Percentiles rank a stretch among this genome's conserved stretches.
Evolutionary conservation across 2,329 filamentous ascomycete genomes (phyloP).

Genomic region (Ceratocystis harringtonii): DNA sequence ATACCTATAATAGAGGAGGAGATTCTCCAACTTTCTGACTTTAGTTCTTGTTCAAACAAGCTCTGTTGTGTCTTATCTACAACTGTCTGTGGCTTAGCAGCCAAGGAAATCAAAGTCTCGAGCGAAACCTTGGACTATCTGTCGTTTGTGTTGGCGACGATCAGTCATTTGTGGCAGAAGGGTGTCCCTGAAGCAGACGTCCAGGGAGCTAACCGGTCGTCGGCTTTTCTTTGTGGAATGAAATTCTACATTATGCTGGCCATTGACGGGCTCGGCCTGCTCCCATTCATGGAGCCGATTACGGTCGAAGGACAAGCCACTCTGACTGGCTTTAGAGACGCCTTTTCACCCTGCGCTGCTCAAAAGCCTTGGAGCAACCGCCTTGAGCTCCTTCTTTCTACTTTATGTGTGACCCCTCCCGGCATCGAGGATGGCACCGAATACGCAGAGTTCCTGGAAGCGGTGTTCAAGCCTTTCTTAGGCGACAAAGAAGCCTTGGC

Average conservation of each 20-base stretch:
- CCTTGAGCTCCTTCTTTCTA: conserved; percentile 17
- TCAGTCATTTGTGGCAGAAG: conserved; percentile 20
- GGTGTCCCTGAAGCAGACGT: conserved; percentile 35
- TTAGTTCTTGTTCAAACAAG: conserved; percentile 32
- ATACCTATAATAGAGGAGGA: conserved; percentile 44
- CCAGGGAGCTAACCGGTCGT: too few relatives aligned
- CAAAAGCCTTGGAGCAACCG: neutral
- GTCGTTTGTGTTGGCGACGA: conserved; percentile 13
- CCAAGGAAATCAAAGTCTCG: conserved; percentile 79
- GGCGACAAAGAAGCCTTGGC: conserved; percentile 28
- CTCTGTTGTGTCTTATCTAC: conserved; percentile 8
- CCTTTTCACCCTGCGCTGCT: neutral
- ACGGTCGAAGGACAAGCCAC: conserved; percentile 30
- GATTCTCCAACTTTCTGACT: conserved; percentile 46
- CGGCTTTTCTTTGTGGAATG: conserved; percentile 39
- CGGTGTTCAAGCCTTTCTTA: conserved; percentile 45
- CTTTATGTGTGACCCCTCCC: conserved; percentile 39
- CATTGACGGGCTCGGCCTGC: conserved; percentile 37
- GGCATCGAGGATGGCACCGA: conserved; percentile 34
- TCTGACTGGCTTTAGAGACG: conserved; percentile 43
- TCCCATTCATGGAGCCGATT: conserved; percentile 49
- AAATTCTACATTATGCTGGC: conserved; percentile 36
- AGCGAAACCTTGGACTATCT: conserved; percentile 70
- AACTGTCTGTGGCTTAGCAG: conserved; percentile 11
- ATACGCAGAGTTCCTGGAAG: conserved; percentile 32